Conservation (phyloP, 2,329 filamentous ascomycete genomes). For the Phialemonium atrogriseum region DNA sequence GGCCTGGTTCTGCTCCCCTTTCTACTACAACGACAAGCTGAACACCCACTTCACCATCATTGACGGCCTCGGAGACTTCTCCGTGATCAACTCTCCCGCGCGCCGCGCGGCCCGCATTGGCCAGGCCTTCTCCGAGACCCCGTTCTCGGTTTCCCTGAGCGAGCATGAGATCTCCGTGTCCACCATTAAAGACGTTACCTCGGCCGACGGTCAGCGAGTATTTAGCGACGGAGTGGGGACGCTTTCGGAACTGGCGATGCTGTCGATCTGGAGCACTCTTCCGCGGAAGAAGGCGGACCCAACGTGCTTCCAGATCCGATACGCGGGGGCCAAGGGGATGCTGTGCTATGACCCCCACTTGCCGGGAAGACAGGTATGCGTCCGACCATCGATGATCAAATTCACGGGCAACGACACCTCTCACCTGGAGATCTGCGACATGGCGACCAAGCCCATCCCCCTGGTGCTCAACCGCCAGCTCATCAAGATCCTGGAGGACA, state of each 20-base stretch:
- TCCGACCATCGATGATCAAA: slow-evolving; percentile 74
- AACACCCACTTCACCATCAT: slow-evolving; percentile 36
- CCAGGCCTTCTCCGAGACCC: slow-evolving; percentile 68
- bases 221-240: slow-evolving; percentile 79
- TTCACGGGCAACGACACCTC: slow-evolving; percentile 48
- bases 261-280: slow-evolving; percentile 50
- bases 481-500: slow-evolving; percentile 81
- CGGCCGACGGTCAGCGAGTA: slow-evolving; percentile 38
- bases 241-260: slow-evolving; percentile 52
- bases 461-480: slow-evolving; percentile 70
- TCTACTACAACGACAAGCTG: slow-evolving; percentile 22
- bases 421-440: slow-evolving; percentile 65
- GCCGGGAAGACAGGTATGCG: slow-evolving; percentile 44
- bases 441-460: slow-evolving; percentile 56
- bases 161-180: slow-evolving; percentile 23
- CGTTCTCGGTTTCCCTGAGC: slow-evolving; percentile 47
- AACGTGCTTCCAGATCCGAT: slow-evolving; percentile 68
- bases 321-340: slow-evolving; percentile 70
- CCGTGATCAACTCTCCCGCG: slow-evolving; percentile 41
- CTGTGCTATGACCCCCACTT: slow-evolving; percentile 59
- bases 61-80: slow-evolving; percentile 40
- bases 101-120: slow-evolving; percentile 52
- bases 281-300: slow-evolving; percentile 40
- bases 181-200: slow-evolving; percentile 43
- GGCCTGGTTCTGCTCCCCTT: slow-evolving; percentile 53